Conservation (phyloP, 78 protist genomes). For the Dictyostelium firmibasis region DNA sequence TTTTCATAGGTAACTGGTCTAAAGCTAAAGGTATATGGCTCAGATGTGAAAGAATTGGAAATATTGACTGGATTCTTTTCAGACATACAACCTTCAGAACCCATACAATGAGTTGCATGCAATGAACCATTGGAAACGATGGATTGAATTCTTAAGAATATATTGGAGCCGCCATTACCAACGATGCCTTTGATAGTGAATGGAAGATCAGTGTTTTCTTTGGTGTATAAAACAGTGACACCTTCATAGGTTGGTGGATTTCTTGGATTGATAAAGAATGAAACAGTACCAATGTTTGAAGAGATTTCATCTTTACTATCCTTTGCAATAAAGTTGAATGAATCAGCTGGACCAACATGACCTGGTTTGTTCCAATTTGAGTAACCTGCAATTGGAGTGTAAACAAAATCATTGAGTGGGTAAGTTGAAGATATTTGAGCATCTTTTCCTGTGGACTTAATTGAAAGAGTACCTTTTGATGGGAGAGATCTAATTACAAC, state of each 20-base stretch:
- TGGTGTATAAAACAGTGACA: background rate
- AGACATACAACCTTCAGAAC: conserved; percentile 2
- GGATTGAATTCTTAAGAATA: background rate
- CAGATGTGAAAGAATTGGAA: background rate
- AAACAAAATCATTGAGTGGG: background rate
- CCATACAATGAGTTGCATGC: conserved; percentile 3
- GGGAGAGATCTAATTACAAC: background rate
- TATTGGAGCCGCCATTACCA: background rate
- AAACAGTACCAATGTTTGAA: background rate
- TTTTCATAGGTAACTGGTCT: conserved; percentile 14
- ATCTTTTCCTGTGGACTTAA: conserved; percentile 10
- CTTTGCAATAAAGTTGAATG: background rate
- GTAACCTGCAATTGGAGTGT: background rate
- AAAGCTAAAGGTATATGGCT: background rate
- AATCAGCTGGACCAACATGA: conserved; percentile 50
- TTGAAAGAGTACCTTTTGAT: conserved; percentile 17
- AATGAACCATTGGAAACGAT: background rate
- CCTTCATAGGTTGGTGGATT: conserved; percentile 26
- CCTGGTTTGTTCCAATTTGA: conserved; percentile 9
- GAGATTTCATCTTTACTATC: background rate
- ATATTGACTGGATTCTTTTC: background rate
- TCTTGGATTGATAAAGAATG: background rate
- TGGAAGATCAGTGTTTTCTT: background rate
- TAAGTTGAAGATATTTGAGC: background rate
- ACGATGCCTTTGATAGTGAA: background rate